phyloP scores from a whole-genome alignment of 495 filamentous ascomycete genomes.

The Cetradonia linearis region DNA sequence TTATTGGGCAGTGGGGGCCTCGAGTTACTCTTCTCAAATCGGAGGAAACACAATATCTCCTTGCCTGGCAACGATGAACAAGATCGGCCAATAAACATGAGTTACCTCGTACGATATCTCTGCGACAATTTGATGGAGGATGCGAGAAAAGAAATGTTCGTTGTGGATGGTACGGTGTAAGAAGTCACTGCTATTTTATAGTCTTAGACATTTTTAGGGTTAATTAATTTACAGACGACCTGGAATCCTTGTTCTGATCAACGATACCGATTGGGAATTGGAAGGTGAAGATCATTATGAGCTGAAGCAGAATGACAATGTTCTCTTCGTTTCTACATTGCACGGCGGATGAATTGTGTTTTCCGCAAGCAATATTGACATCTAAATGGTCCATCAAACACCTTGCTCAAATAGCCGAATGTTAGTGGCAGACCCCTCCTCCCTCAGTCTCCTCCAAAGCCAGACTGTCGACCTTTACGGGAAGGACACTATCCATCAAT shows the following conservation, averaged over 20 bases:
- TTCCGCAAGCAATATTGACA: not conserved
- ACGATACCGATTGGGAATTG: conserved; percentile 96
- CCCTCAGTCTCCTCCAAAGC: not conserved
- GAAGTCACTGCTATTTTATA: not conserved
- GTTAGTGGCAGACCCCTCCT: not conserved
- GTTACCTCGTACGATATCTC: conserved; percentile 70
- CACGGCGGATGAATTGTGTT: conserved; percentile 61
- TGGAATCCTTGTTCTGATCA: conserved; percentile 94
- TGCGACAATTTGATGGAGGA: conserved; percentile 79
- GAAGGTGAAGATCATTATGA: conserved; percentile 89
- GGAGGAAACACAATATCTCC: conserved; percentile 57
- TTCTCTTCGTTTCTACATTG: conserved; percentile 95
- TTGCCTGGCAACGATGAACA: conserved; percentile 52
- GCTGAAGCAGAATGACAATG: conserved; percentile 69
- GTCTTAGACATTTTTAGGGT: conserved; percentile 3
- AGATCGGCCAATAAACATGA: conserved; percentile 54
- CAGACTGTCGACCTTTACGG: not conserved
- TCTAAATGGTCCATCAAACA: not conserved
- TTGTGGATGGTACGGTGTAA: conserved; percentile 77
- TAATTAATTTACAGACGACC: conserved; percentile 53
- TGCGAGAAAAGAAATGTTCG: conserved; percentile 76
- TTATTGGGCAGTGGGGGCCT: conserved; percentile 69
- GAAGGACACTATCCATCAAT: conserved; percentile 1
- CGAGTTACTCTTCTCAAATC: conserved; percentile 86
- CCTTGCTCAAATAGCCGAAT: not conserved